Conservation (phyloP, 352 stramenopile genomes). For the Globisporangium cystogenes region DNA sequence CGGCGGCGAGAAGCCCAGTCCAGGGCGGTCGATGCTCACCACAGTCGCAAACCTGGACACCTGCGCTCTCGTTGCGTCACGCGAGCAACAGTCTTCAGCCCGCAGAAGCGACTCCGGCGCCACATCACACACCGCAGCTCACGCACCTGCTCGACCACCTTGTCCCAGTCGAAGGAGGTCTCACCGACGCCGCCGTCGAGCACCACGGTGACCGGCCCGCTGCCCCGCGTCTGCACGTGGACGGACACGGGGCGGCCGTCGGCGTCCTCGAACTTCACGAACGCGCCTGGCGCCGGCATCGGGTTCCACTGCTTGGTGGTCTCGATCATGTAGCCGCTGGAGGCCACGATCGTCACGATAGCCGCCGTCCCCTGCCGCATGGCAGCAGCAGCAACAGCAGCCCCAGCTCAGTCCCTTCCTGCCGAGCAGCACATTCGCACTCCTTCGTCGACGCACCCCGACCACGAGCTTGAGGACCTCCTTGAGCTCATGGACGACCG, state of each 20-base stretch:
- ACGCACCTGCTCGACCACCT: conserved; percentile 39
- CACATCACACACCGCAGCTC: too few relatives aligned
- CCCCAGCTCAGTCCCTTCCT: background rate
- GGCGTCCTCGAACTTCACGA: conserved; percentile 35
- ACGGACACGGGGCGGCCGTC: conserved; percentile 35
- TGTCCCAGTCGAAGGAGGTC: conserved; percentile 83
- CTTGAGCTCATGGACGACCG: conserved; percentile 45
- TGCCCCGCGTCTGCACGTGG: conserved; percentile 44
- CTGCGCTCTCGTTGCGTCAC: conserved; percentile 1
- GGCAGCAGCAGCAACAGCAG: conserved; percentile 2
- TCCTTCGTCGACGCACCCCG: conserved; percentile 18
- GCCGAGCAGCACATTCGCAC: background rate
- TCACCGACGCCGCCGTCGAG: conserved; percentile 76
- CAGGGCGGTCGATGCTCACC: conserved; percentile 62
- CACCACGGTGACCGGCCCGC: conserved; percentile 52
- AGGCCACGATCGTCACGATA: conserved; percentile 34
- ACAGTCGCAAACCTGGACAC: conserved; percentile 50
- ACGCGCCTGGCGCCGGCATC: conserved; percentile 33
- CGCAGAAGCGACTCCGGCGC: too few relatives aligned
- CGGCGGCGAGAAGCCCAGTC: conserved; percentile 63
- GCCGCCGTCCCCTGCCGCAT: conserved; percentile 30
- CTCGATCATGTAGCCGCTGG: conserved; percentile 65
- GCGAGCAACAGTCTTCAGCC: too few relatives aligned
- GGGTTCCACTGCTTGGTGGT: conserved; percentile 57
- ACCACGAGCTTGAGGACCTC: conserved; percentile 65